Percentiles rank a stretch among this genome's conserved stretches.
These are phyloP conservation scores for Diaporthe nobilis DNA, from an alignment of 2,329 filamentous ascomycete species.

Conservation along the genomic window DNA sequence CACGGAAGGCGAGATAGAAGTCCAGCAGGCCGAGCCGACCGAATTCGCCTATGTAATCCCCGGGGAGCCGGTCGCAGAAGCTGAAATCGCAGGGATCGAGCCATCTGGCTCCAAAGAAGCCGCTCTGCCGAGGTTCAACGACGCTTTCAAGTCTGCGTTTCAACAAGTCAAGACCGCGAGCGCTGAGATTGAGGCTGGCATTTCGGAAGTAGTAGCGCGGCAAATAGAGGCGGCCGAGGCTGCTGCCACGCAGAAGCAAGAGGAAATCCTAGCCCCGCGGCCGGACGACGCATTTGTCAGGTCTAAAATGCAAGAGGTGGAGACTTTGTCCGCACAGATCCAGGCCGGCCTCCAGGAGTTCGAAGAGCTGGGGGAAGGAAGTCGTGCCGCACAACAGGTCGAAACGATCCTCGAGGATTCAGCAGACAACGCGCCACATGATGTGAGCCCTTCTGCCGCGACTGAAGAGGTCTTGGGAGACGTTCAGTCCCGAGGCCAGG, in stretches of 20 bases:
- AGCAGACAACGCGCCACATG: conserved; percentile 8
- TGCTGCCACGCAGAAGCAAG: background rate
- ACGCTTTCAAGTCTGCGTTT: conserved; percentile 37
- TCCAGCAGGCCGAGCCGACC: conserved; percentile 29
- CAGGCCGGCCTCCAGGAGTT: background rate
- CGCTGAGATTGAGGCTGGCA: conserved; percentile 46
- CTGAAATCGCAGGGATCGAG: conserved; percentile 10
- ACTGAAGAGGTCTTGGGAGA: background rate
- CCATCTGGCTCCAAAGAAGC: background rate
- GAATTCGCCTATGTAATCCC: conserved; percentile 5
- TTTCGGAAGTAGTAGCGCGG: conserved; percentile 44
- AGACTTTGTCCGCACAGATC: background rate
- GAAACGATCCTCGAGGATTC: background rate
- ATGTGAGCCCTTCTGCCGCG: background rate
- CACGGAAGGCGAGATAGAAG: conserved; percentile 4
- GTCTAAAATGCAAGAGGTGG: conserved; percentile 7
- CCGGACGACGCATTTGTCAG: background rate
- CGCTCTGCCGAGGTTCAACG: conserved; percentile 26
- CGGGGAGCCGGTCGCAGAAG: conserved; percentile 9
- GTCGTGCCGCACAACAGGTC: conserved; percentile 3
- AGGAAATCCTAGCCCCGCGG: background rate
- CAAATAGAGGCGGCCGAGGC: conserved; percentile 38
- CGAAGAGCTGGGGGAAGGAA: conserved; percentile 13
- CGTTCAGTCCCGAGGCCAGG: background rate
- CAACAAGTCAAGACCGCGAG: conserved; percentile 33